Conservation (phyloP, 208 protist genomes). For the Crithidia bombi region DNA sequence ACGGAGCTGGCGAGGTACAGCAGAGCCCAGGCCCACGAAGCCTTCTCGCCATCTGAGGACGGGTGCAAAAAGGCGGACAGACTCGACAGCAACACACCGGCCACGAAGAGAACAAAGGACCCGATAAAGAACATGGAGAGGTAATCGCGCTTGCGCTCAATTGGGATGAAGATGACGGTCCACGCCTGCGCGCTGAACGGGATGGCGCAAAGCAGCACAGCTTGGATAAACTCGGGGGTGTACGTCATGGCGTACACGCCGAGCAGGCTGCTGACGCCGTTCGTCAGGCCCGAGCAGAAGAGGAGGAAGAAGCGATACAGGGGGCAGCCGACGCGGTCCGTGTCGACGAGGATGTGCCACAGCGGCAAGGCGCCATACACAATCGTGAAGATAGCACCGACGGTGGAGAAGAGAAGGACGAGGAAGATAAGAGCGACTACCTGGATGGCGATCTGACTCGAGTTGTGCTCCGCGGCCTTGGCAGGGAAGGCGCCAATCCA, state of each 20-base stretch:
- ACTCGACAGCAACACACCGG: conserved; percentile 64
- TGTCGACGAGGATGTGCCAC: conserved; percentile 57
- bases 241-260: conserved; percentile 68
- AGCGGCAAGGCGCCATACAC: conserved; percentile 50
- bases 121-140: conserved; percentile 65
- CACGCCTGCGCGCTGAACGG: conserved; percentile 81
- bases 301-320: conserved; percentile 69
- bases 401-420: conserved; percentile 47
- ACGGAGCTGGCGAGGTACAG: conserved; percentile 78
- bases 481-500: conserved; percentile 64
- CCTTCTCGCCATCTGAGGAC: conserved; percentile 20
- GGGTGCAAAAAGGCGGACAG: conserved; percentile 50
- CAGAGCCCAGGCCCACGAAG: conserved; percentile 60
- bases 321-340: conserved; percentile 54
- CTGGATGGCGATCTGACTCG: conserved; percentile 74
- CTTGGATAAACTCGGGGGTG: conserved; percentile 82
- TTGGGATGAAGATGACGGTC: conserved; percentile 73
- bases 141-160: conserved; percentile 79
- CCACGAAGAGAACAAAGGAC: conserved; percentile 73
- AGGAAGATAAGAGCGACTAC: conserved; percentile 66
- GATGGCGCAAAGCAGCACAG: conserved; percentile 73
- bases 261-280: conserved; percentile 62
- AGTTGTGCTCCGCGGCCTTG: conserved; percentile 40
- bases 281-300: conserved; percentile 71
- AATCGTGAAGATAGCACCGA: conserved; percentile 39